Percentiles rank a stretch among this genome's conserved stretches.
Conservation (phyloP, 2,329 filamentous ascomycete species). For the Ilyonectria robusta region DNA sequence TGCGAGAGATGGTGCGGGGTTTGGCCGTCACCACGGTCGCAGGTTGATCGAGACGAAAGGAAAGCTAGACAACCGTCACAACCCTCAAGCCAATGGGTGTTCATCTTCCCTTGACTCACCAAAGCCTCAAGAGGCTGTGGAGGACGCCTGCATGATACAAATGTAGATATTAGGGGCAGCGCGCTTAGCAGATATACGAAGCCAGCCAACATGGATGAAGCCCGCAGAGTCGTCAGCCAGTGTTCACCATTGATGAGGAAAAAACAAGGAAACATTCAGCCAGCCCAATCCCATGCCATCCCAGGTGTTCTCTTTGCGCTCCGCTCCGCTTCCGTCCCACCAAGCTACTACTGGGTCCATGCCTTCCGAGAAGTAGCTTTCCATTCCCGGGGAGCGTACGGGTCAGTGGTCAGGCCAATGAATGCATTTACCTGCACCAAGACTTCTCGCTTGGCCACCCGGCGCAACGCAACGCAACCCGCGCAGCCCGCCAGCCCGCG, state of each 20-base stretch:
- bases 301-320: constrained; percentile 23
- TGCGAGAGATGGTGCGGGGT: constrained; percentile 25
- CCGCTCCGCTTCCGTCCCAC: constrained; percentile 23
- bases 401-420: constrained; percentile 20
- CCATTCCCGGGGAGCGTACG: constrained; percentile 9
- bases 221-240: constrained; percentile 17
- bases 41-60: constrained; percentile 4
- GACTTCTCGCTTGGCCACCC: constrained; percentile 17
- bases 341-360: constrained; percentile 19
- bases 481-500: neutral
- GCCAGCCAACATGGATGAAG: constrained; percentile 19
- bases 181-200: neutral
- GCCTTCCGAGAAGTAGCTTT: constrained; percentile 19
- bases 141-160: neutral
- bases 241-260: constrained; percentile 23
- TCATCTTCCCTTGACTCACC: neutral
- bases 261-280: constrained; percentile 25
- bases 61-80: neutral
- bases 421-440: constrained; percentile 11
- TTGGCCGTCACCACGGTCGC: constrained; percentile 8
- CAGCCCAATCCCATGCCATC: constrained; percentile 25
- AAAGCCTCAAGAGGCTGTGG: neutral
- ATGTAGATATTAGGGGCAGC: constrained; percentile 1
- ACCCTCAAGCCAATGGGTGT: neutral
- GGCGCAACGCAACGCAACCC: constrained; percentile 4